These are phyloP conservation scores for Porphyra umbilicalis DNA, from an alignment of 31 red algal genomes.

Conservation along the genomic window DNA sequence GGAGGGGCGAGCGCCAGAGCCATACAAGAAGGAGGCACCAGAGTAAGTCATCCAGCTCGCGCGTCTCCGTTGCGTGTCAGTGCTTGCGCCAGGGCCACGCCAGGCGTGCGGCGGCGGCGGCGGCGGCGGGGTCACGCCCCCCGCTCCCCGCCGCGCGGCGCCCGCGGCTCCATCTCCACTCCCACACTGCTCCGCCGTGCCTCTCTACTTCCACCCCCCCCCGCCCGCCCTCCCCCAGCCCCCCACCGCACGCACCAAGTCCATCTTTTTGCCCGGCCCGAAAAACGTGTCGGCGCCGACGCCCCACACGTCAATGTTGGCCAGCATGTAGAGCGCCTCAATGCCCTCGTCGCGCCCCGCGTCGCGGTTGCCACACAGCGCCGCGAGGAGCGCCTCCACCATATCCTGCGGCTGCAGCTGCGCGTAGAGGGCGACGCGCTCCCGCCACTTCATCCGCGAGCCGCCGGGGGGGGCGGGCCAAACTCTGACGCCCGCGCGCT, in stretches of 20 bases:
- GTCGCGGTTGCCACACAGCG: conserved; percentile 35
- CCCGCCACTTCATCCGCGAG: conserved; percentile 39
- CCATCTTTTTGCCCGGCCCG: conserved; percentile 44
- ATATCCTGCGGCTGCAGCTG: conserved; percentile 79
- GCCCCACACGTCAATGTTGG: conserved; percentile 77
- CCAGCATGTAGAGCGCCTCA: conserved; percentile 81
- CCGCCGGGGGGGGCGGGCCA: neutral
- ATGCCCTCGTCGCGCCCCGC: conserved; percentile 77
- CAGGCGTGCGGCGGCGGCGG: no score
- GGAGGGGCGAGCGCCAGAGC: neutral
- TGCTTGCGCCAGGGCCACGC: no score
- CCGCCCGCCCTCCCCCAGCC: no score
- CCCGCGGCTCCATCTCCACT: no score
- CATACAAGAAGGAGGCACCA: no score
- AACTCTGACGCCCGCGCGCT: neutral
- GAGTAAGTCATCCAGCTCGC: no score
- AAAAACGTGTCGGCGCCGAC: conserved; percentile 54
- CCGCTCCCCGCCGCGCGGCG: no score
- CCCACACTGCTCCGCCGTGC: no score
- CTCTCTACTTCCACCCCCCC: no score
- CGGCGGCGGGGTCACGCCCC: no score
- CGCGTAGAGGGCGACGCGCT: conserved; percentile 76
- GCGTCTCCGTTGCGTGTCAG: no score
- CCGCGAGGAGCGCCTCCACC: conserved; percentile 45
- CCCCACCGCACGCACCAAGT: no score